These are phyloP conservation scores for Ophiostoma novo-ulmi DNA, from an alignment of 2,329 filamentous ascomycete species.

Conservation along the genomic window DNA sequence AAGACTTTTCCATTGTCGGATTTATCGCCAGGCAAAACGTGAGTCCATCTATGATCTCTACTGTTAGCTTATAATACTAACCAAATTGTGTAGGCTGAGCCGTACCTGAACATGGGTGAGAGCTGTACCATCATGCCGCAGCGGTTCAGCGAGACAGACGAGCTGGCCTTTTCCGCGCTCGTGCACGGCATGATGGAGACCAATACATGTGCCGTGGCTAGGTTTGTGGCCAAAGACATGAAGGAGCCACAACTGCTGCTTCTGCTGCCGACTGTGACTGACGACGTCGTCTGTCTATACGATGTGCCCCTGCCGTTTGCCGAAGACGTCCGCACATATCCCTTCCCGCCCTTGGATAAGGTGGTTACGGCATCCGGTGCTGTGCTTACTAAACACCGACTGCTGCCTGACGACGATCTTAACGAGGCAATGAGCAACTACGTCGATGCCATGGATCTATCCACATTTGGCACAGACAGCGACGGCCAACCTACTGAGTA, in stretches of 20 bases:
- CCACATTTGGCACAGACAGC: slow-evolving; percentile 64
- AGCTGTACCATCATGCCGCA: slow-evolving; percentile 71
- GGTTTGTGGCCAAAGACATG: slow-evolving; percentile 77
- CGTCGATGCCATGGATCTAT: slow-evolving; percentile 88
- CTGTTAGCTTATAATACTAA: neutral
- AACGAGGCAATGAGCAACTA: slow-evolving; percentile 81
- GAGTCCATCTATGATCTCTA: slow-evolving; percentile 26
- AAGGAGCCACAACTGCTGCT: slow-evolving; percentile 73
- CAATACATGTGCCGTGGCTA: slow-evolving; percentile 78
- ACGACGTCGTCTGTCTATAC: slow-evolving; percentile 76
- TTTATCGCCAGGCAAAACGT: slow-evolving; percentile 73
- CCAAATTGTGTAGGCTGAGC: slow-evolving; percentile 57
- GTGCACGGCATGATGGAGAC: slow-evolving; percentile 82
- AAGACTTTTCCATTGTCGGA: slow-evolving; percentile 75
- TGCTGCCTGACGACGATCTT: slow-evolving; percentile 71
- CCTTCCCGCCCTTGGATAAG: slow-evolving; percentile 82
- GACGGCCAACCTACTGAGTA: slow-evolving; percentile 65
- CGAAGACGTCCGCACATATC: slow-evolving; percentile 85
- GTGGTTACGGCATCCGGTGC: slow-evolving; percentile 84
- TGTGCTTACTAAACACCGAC: slow-evolving; percentile 71
- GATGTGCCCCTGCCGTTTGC: slow-evolving; percentile 89
- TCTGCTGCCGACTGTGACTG: slow-evolving; percentile 73
- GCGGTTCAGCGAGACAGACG: slow-evolving; percentile 73
- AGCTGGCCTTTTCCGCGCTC: slow-evolving; percentile 79
- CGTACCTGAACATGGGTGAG: slow-evolving; percentile 79